Conservation (phyloP, 495 filamentous ascomycete genomes). For the Neurospora sp. region DNA sequence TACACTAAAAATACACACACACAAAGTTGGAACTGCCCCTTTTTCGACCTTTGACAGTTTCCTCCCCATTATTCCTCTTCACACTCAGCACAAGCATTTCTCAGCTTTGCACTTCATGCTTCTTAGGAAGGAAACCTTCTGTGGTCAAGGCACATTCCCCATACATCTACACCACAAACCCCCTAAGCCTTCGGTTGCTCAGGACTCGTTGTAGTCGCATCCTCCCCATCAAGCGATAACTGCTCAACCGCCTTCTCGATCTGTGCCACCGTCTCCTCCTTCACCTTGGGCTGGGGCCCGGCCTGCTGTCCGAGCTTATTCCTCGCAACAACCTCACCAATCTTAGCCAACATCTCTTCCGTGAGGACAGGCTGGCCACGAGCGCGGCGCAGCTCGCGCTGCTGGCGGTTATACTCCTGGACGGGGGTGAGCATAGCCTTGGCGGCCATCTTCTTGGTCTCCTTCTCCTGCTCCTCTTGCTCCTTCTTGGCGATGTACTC, state of each 20-base stretch:
- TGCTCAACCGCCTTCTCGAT: constrained; percentile 13
- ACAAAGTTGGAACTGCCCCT: background rate
- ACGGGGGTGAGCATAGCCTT: constrained; percentile 45
- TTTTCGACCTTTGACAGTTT: background rate
- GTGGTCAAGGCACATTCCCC: background rate
- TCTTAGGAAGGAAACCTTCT: background rate
- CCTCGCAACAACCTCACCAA: constrained; percentile 53
- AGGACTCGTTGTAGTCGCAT: background rate
- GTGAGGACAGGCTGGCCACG: constrained; percentile 42
- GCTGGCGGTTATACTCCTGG: constrained; percentile 39
- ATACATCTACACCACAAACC: no score
- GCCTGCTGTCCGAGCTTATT: constrained; percentile 25
- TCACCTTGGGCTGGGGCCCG: background rate
- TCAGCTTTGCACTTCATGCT: background rate
- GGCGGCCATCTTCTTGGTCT: constrained; percentile 40
- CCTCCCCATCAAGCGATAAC: constrained; percentile 9
- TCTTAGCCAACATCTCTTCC: constrained; percentile 50
- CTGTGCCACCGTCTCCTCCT: background rate
- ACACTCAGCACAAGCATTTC: background rate
- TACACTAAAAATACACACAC: background rate
- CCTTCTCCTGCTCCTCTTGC: constrained; percentile 50
- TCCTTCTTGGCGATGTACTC: constrained; percentile 53
- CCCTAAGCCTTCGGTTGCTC: constrained; percentile 7
- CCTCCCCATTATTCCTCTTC: background rate
- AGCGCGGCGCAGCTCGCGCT: constrained; percentile 32